Evolutionary conservation across 1,284 basidiomycete genomes (phyloP), one percentile per base, ranked within the genome.

Genomic region (Ustilago sp.): DNA sequence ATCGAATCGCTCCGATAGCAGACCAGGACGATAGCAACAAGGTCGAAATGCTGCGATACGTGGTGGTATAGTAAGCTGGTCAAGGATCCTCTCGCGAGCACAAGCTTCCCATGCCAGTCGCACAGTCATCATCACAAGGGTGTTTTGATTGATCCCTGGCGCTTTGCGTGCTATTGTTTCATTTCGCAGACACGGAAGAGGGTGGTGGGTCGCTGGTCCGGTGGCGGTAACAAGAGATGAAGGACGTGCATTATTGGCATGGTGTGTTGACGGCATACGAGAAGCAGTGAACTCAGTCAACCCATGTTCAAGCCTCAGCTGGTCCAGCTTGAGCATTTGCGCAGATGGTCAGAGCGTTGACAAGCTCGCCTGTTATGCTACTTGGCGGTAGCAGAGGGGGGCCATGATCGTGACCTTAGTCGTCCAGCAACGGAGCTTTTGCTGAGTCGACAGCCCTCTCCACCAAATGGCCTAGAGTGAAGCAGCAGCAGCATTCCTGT

Each of bases 131-230:
- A 45, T 45, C 7, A 36, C 51, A 53, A 32, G 51, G 15, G 32
- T 53, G 51, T 53, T 53, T 53, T 53, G 51, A 53, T 19, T 7
- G 15, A 35, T 53, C 32, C 19, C 34, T 28, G 5, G 53, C 6
- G 19, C 8, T n/a, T 9, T 19, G 28, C 13, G 53, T 32, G 23
- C 28, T 15, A n/a, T 19, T n/a, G 39, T 39, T 57, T 57, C 55
- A 57, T 57, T 57, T 57, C 41, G 17, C 17, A 11, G 9, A 11
- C 38, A 45, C 55, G 32, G 55, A 45, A 17, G 28, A 31, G 48
- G 28, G n/a, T 17, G 52, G 52, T 57, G 43, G 55, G 52, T 19
- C 8, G 38, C 34, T 38, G 7, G 52, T 34, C 4, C 4, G 6
- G 32, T 47, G 57, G 28, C 9, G 32, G 19, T 12, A 32, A 23